phyloP scores from a whole-genome alignment of 2,329 filamentous ascomycete species.

The Pestalotiopsis sp. region DNA sequence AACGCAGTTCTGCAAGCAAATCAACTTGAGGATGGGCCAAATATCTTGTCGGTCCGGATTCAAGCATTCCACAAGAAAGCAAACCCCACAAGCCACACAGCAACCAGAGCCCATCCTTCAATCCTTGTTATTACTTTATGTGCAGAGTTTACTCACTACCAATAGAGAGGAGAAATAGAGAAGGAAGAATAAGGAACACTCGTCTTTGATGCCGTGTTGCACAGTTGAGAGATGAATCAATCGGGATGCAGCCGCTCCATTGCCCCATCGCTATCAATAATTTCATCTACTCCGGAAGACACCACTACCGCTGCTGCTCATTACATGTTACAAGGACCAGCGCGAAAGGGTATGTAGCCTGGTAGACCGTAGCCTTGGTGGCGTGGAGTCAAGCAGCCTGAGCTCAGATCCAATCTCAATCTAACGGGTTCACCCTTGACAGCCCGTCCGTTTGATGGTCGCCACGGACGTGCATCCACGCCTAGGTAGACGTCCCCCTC shows the following conservation, averaged over 20 bases:
- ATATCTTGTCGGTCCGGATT: no score
- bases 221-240: not conserved
- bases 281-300: not conserved
- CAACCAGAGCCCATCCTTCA: no score
- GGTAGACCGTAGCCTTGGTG: not conserved
- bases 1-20: no score
- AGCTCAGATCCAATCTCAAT: not conserved
- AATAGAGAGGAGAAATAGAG: no score
- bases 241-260: slow-evolving; percentile 1
- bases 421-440: not conserved
- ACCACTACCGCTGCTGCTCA: not conserved
- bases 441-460: not conserved
- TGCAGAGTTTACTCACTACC: no score
- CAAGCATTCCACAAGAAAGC: no score
- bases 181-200: not conserved
- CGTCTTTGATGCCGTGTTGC: not conserved
- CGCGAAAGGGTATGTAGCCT: not conserved
- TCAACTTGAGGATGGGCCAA: no score
- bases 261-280: not conserved
- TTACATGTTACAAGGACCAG: not conserved
- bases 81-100: no score
- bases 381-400: not conserved
- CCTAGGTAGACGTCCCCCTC: not conserved
- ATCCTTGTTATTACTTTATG: no score
- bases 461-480: not conserved